phyloP scores from a whole-genome alignment of 768 basidiomycete genomes.

The Galerina sulciceps region DNA sequence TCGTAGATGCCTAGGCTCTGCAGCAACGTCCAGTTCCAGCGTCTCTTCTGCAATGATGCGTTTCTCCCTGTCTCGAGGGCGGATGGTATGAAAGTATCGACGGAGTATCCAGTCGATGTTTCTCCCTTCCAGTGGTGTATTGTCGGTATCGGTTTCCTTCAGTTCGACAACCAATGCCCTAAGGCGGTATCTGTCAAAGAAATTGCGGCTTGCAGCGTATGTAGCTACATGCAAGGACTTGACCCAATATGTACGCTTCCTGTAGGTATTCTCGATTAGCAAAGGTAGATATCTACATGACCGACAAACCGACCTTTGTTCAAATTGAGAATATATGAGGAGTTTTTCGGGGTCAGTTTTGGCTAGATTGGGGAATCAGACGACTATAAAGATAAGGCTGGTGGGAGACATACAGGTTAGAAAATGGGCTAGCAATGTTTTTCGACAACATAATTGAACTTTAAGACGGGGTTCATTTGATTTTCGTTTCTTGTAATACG shows the following conservation, averaged over 20 bases:
- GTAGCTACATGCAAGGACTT: constrained; percentile 49
- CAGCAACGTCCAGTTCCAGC: constrained; percentile 30
- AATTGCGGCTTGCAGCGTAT: constrained; percentile 47
- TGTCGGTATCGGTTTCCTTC: constrained; percentile 31
- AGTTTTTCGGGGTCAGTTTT: constrained; percentile 21
- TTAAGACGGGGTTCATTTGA: constrained; percentile 14
- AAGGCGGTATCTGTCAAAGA: constrained; percentile 55
- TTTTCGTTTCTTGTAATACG: constrained; percentile 35
- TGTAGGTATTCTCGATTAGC: constrained; percentile 18
- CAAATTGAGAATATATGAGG: constrained; percentile 17
- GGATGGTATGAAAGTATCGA: constrained; percentile 37
- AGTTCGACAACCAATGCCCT: constrained; percentile 51
- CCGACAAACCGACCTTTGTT: not conserved
- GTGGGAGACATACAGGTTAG: constrained; percentile 25
- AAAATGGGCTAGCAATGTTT: constrained; percentile 21
- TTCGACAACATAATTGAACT: constrained; percentile 19
- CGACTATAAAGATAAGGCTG: not conserved
- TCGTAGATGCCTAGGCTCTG: constrained; percentile 45
- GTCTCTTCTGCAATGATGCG: constrained; percentile 40
- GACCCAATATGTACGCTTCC: constrained; percentile 48
- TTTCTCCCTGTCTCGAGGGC: constrained; percentile 23
- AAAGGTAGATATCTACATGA: not conserved
- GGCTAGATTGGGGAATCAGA: constrained; percentile 12
- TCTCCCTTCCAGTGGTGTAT: constrained; percentile 38
- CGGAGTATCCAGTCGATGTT: constrained; percentile 55